Evolutionary conservation across 1,139 yeast genomes (phyloP).

Genomic region (Nakaseomyces delphensis): DNA sequence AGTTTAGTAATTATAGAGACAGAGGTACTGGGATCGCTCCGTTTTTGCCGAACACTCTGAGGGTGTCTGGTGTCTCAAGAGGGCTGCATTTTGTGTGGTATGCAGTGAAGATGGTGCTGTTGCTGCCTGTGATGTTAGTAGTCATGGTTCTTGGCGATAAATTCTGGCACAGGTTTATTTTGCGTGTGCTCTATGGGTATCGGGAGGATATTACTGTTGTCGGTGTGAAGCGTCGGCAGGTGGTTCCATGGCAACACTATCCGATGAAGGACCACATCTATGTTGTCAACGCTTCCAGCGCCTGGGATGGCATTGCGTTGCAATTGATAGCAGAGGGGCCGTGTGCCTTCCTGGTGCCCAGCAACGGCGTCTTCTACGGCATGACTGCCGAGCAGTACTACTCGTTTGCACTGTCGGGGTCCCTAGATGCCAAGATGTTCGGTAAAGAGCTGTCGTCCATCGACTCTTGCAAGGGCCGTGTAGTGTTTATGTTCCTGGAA

Average conservation of each 20-base stretch:
- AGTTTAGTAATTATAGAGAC: conserved; percentile 66
- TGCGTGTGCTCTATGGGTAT: conserved; percentile 27
- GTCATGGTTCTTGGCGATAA: conserved; percentile 6
- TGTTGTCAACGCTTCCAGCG: conserved; percentile 47
- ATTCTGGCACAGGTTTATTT: conserved; percentile 16
- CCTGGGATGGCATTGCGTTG: conserved; percentile 44
- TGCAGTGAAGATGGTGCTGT: conserved; percentile 11
- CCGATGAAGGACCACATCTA: conserved; percentile 41
- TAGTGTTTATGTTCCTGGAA: conserved; percentile 49
- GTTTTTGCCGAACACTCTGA: conserved; percentile 43
- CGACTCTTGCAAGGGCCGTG: conserved; percentile 28
- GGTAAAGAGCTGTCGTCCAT: conserved; percentile 14
- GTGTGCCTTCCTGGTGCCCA: conserved; percentile 40
- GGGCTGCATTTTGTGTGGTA: conserved; percentile 17
- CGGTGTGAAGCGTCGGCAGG: conserved; percentile 43
- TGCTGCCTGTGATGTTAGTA: conserved; percentile 13
- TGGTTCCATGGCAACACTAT: conserved; percentile 30
- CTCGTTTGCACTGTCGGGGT: conserved; percentile 29
- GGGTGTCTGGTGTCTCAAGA: conserved; percentile 16
- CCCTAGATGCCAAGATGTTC: conserved; percentile 14
- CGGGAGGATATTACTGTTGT: conserved; percentile 37
- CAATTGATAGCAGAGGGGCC: conserved; percentile 32
- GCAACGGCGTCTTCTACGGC: conserved; percentile 34
- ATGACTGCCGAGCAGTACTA: conserved; percentile 36
- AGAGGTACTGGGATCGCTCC: conserved; percentile 80